Conservation (phyloP, 345 rosid genomes). For the Aquilaria malaccensis region DNA sequence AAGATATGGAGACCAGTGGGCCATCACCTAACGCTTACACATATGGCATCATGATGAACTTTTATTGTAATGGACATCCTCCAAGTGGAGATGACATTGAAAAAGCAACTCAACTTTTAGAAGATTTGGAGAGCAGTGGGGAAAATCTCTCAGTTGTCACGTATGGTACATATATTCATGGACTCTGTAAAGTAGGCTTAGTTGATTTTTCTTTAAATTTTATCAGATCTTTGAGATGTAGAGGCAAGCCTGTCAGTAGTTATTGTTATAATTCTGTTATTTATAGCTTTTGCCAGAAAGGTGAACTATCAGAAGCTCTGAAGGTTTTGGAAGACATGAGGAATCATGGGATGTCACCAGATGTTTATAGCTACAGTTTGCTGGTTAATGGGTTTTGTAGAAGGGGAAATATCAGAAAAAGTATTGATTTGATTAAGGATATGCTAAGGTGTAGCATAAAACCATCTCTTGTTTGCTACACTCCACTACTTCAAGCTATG, state of each 20-base stretch:
- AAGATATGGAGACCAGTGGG: constrained; percentile 36
- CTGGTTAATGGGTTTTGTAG: constrained; percentile 45
- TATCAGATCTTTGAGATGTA: constrained; percentile 19
- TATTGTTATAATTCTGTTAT: constrained; percentile 52
- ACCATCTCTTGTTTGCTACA: constrained; percentile 37
- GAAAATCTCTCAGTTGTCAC: constrained; percentile 31
- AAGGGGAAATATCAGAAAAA: constrained; percentile 29
- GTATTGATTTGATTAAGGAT: constrained; percentile 30
- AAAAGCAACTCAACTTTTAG: constrained; percentile 26
- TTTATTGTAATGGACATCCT: constrained; percentile 28
- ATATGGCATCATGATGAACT: constrained; percentile 40
- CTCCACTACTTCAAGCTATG: constrained; percentile 25
- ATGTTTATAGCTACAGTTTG: constrained; percentile 42
- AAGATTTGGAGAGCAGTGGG: constrained; percentile 37
- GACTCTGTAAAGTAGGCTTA: constrained; percentile 38
- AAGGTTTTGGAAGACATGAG: constrained; percentile 44
- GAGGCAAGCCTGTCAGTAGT: constrained; percentile 23
- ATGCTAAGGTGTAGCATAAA: constrained; percentile 24
- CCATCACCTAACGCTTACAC: constrained; percentile 43
- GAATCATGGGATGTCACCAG: constrained; percentile 25
- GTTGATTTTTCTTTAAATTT: constrained; percentile 26
- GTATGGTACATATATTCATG: constrained; percentile 30
- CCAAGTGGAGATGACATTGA: constrained; percentile 15
- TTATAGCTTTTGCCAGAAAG: constrained; percentile 39
- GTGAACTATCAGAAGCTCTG: constrained; percentile 28